Evolutionary conservation across 306 rosid species (phyloP), one percentile per base, ranked within the genome.

Genomic region (Fragaria ananassa): DNA sequence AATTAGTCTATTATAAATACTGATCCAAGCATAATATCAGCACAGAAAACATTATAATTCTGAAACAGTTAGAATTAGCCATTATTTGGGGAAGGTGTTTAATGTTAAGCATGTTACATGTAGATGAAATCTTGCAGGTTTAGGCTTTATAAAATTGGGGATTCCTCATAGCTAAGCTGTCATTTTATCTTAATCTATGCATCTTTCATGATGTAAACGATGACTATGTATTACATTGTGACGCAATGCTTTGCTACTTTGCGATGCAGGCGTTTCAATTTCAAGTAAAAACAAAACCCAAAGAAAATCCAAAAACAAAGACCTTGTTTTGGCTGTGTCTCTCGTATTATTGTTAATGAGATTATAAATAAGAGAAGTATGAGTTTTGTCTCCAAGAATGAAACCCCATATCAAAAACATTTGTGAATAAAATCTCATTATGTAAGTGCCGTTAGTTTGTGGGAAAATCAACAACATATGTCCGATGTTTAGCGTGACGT

Each of bases 141-240:
- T 67, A 53, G 46, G 64, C n/a, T 50, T 58, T 19, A 31, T 45
- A 31, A 68, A 17, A 70, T n/a, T 5, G 57, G 42, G 35, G 18
- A 9, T 41, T 18, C 23, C 42, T 74, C 8, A n/a, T 23, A 67
- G 61, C 68, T 58, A 72, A 68, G 74, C 84, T 71, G 77, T 17
- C 70, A 57, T 45, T 71, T 76, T 76, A 34, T 34, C 41, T 53
- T 74, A 71, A 50, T 75, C 72, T 58, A 68, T 75, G 72, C 45
- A 50, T 49, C 27, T 25, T 35, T 29, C 37, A 53, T 72, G 74
- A 73, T 21, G 29, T 37, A 31, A 49, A 14, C 54, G 6, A 42
- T 31, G 34, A 2, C 68, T 50, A 12, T 63, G 31, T 6, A 42
- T 12, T 25, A 37, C 42, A 37, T 21, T n/a, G 41, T 53, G 77